These are phyloP conservation scores for Fusarium austroafricanum DNA, from an alignment of 2,329 filamentous ascomycete species.

Conservation along the genomic window DNA sequence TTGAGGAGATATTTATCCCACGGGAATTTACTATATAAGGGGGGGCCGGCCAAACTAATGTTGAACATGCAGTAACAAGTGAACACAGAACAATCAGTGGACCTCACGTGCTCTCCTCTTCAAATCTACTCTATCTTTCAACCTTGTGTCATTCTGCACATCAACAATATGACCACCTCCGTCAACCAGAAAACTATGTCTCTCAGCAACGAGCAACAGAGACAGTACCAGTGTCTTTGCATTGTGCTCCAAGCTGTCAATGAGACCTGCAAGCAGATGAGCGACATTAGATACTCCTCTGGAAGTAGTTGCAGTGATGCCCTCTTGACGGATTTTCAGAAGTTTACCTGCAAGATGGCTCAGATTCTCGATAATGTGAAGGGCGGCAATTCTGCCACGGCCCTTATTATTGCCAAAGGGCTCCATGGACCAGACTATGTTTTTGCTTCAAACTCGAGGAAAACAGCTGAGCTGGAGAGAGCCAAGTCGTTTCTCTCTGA, in stretches of 20 bases:
- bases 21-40: not conserved
- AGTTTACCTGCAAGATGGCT: not conserved
- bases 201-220: not conserved
- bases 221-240: conserved; percentile 8
- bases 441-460: conserved; percentile 1
- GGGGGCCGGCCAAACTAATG: not conserved
- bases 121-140: too few species aligned
- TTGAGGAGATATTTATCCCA: not conserved
- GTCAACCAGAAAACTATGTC: not conserved
- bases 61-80: not conserved
- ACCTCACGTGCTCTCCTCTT: not conserved
- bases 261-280: conserved; percentile 1
- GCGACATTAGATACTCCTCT: not conserved
- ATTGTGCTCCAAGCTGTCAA: conserved; percentile 10
- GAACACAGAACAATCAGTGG: not conserved
- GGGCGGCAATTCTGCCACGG: not conserved
- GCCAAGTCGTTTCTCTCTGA: not conserved
- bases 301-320: not conserved
- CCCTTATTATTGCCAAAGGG: not conserved
- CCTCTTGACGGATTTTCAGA: not conserved
- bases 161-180: conserved; percentile 6
- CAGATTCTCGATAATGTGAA: conserved; percentile 3
- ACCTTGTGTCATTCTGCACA: not conserved
- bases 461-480: not conserved
- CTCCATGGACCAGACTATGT: not conserved